phyloP scores from a whole-genome alignment of 2,329 filamentous ascomycete genomes.

The Westerdykella sp. region DNA sequence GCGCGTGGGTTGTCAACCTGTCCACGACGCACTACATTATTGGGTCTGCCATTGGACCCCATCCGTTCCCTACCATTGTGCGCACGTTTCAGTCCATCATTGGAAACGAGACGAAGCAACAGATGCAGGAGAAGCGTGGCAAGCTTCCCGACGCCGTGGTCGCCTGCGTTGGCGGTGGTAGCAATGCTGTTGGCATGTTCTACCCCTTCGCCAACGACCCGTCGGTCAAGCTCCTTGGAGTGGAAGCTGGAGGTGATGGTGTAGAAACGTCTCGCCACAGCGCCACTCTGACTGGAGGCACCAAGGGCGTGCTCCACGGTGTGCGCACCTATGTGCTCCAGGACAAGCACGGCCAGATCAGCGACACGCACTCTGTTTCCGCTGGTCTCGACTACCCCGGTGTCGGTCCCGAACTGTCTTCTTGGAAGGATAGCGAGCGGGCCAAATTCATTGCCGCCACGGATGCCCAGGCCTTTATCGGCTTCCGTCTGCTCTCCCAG shows the following conservation, averaged over 20 bases:
- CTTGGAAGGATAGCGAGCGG: constrained; percentile 85
- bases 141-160: constrained; percentile 94
- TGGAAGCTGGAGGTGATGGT: constrained; percentile 93
- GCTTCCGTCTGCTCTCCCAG: constrained; percentile 78
- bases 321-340: constrained; percentile 95
- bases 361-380: constrained; percentile 92
- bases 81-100: constrained; percentile 97
- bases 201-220: constrained; percentile 86
- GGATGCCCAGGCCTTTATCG: constrained; percentile 81
- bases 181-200: constrained; percentile 97
- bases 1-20: constrained; percentile 88
- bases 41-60: constrained; percentile 92
- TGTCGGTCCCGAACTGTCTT: constrained; percentile 84
- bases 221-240: constrained; percentile 80
- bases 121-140: constrained; percentile 77
- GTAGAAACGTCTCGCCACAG: constrained; percentile 79
- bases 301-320: constrained; percentile 89
- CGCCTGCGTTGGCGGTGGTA: constrained; percentile 91
- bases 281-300: constrained; percentile 78
- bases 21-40: constrained; percentile 98
- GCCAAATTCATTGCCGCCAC: constrained; percentile 88
- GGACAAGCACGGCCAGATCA: constrained; percentile 85
- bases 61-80: constrained; percentile 96
- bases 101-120: constrained; percentile 85
- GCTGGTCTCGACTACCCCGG: constrained; percentile 96